Percentiles rank a stretch among this genome's conserved stretches.
Evolutionary conservation across 768 basidiomycete species (phyloP).

Genomic region (Lactifluus subvellereus): DNA sequence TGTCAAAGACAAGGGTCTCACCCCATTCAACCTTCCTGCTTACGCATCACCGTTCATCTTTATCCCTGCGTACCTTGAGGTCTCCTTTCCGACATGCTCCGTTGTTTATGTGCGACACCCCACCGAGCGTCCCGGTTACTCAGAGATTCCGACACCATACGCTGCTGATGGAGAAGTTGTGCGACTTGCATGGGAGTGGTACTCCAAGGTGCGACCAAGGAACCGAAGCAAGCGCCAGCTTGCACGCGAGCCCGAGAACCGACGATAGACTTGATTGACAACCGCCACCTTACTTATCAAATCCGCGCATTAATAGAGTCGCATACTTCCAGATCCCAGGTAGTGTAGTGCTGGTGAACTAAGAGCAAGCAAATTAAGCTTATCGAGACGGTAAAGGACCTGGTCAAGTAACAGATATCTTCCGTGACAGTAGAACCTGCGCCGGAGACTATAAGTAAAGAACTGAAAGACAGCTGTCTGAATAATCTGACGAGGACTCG

Average conservation of each 20-base stretch:
- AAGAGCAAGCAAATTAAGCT: conserved; percentile 46
- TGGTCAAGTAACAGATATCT: conserved; percentile 30
- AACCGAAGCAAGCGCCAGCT: conserved; percentile 32
- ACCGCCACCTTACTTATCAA: not conserved
- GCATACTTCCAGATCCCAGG: not conserved
- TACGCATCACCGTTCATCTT: conserved; percentile 91
- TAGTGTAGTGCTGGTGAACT: conserved; percentile 64
- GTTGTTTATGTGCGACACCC: conserved; percentile 93
- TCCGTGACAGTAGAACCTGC: too few relatives aligned
- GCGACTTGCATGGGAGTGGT: conserved; percentile 96
- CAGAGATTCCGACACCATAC: conserved; percentile 92
- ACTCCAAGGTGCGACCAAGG: conserved; percentile 61
- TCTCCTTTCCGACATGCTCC: conserved; percentile 83
- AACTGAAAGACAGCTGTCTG: too few relatives aligned
- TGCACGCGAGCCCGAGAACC: conserved; percentile 24
- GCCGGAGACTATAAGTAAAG: too few relatives aligned
- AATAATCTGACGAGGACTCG: too few relatives aligned
- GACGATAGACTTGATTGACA: conserved; percentile 13
- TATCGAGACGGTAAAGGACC: too few relatives aligned
- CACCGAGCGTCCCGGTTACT: conserved; percentile 92
- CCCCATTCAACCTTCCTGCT: conserved; percentile 78
- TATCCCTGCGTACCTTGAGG: conserved; percentile 86
- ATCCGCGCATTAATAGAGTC: not conserved
- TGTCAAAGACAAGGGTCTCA: conserved; percentile 33
- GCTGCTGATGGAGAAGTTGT: conserved; percentile 93